Evolutionary conservation across 176 grass and related monocot species (phyloP).

Genomic region (Sorghum bicolor): DNA sequence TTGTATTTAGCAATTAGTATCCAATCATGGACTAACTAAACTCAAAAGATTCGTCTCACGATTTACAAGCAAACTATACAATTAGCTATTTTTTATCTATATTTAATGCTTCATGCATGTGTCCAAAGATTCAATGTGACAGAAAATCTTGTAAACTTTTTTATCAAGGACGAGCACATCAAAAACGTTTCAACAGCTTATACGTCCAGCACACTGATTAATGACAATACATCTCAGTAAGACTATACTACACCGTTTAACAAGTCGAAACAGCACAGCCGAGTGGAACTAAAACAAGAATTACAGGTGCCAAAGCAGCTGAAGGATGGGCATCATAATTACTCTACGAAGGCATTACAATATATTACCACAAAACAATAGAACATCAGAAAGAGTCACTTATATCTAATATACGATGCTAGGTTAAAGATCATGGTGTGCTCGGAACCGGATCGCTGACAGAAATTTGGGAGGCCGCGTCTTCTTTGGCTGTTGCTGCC

Average conservation of each 20-base stretch:
- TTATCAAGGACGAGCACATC: neutral
- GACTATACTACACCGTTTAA: conserved; percentile 31
- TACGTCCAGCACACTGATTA: conserved; percentile 31
- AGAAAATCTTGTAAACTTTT: too few relatives aligned
- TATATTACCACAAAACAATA: conserved; percentile 54
- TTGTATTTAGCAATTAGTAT: too few relatives aligned
- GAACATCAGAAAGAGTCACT: conserved; percentile 11
- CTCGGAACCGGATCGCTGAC: conserved; percentile 42
- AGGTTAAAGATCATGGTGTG: conserved; percentile 61
- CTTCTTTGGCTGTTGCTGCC: conserved; percentile 39
- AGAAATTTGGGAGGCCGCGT: conserved; percentile 40
- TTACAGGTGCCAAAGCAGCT: neutral
- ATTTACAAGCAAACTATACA: too few relatives aligned
- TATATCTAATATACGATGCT: conserved; percentile 55
- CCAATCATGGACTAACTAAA: too few relatives aligned
- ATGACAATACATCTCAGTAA: conserved; percentile 32
- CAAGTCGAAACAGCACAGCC: conserved; percentile 1
- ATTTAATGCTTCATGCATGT: too few relatives aligned
- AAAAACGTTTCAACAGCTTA: conserved; percentile 5
- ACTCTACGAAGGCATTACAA: conserved; percentile 40
- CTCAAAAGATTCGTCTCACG: too few relatives aligned
- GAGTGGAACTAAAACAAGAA: conserved; percentile 27
- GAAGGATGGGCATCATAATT: conserved; percentile 15
- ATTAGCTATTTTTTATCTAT: too few relatives aligned
- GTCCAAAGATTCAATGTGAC: too few relatives aligned